Base-by-base conservation (phyloP, 169 alveolate species). In the Cyclospora cayetanensis region DNA sequence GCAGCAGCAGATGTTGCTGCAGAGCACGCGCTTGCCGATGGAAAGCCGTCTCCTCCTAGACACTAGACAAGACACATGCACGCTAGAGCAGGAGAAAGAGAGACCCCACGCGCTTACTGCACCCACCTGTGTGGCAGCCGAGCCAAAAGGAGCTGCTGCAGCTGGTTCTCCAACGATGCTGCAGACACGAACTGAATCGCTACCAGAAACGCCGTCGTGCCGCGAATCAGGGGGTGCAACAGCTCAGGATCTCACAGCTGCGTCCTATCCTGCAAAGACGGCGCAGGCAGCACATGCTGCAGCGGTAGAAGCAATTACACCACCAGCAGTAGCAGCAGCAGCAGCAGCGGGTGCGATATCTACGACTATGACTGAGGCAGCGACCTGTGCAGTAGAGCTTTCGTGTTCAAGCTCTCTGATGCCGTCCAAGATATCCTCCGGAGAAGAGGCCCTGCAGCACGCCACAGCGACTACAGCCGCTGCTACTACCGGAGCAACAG, bases 1-100 rank as follows among this genome's bases (percentile, higher is more conserved):
- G 84, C 84, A 74, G 84, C 84, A 74, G 84, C 84, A 74, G 63
- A 53, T 74, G 84, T 63, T 74, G 84, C 60, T 74, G 63, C 84
- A 74, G n/a, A 41, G 34, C 37, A 74, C 63, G 41, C 84, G 37
- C 29, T 39, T 20, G 84, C 60, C 65, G 53, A 53, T 29, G 20
- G 42, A 39, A 63, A 74, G 65, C 20, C 27, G 25, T 43, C 22
- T 20, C 29, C 53, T 63, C 37, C 29, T 15, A n/a, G n/a, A n/a
- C n/a, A n/a, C n/a, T n/a, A n/a, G n/a, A n/a, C n/a, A n/a, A n/a
- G n/a, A n/a, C n/a, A n/a, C n/a, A n/a, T n/a, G n/a, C n/a, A n/a
- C n/a, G n/a, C n/a, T n/a, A n/a, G n/a, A n/a, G n/a, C n/a, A n/a
- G n/a, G 11, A 74, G 37, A 29, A 39, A 29, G 63, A 41, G 37